phyloP scores from a whole-genome alignment of 192 early-diverging fungal species.

The Coemansia sp. region DNA sequence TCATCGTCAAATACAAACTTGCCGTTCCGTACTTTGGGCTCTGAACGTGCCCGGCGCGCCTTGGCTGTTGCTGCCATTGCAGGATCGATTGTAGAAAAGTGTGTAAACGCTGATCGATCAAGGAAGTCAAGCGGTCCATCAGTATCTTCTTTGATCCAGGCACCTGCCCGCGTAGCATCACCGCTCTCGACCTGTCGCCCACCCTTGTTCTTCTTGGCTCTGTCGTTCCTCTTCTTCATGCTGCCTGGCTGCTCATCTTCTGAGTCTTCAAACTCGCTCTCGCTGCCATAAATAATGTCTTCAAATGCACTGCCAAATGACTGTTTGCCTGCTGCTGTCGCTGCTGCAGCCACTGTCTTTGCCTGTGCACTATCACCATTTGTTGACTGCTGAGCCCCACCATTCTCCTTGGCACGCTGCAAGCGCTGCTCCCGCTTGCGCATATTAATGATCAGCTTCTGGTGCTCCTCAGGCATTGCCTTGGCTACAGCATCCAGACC shows the following conservation, averaged over 20 bases:
- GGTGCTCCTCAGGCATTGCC: conserved; percentile 82
- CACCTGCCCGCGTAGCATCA: conserved; percentile 1
- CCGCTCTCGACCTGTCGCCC: conserved; percentile 23
- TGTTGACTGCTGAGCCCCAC: conserved; percentile 16
- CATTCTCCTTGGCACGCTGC: conserved; percentile 62
- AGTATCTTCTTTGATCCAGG: conserved; percentile 71
- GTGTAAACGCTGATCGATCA: conserved; percentile 76
- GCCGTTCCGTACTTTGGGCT: conserved; percentile 75
- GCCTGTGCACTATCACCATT: conserved; percentile 50
- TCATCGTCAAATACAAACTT: conserved; percentile 79
- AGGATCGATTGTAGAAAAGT: conserved; percentile 56
- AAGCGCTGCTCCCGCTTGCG: conserved; percentile 82
- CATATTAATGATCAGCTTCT: conserved; percentile 89
- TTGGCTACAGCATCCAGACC: conserved; percentile 71
- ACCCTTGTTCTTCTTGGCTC: conserved; percentile 30
- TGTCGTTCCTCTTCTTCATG: conserved; percentile 28
- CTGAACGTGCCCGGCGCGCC: conserved; percentile 29
- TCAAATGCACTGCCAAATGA: conserved; percentile 76
- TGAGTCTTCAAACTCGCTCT: conserved; percentile 83
- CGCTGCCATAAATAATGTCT: conserved; percentile 88
- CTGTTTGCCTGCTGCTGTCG: conserved; percentile 52
- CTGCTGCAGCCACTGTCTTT: conserved; percentile 41
- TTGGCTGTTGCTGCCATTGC: conserved; percentile 41
- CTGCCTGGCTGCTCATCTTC: conserved; percentile 65
- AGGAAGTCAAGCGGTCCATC: conserved; percentile 86